Evolutionary conservation across 2,329 filamentous ascomycete species (phyloP).

Genomic region (Blastomyces percursus): DNA sequence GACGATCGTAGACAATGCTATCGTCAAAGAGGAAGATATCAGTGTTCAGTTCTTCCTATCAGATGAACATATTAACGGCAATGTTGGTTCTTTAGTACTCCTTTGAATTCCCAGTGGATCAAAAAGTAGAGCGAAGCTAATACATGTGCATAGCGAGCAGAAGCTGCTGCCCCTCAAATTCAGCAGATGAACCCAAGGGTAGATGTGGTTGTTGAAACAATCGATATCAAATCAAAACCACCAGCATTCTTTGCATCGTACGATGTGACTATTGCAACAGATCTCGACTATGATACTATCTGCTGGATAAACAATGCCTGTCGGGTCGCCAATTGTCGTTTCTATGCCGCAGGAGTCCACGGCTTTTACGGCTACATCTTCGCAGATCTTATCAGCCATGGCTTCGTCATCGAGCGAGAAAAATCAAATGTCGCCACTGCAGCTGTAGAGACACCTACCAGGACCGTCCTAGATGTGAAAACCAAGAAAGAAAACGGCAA

Average conservation of each 20-base stretch:
- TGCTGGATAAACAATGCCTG: constrained; percentile 77
- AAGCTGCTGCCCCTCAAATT: constrained; percentile 66
- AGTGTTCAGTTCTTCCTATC: constrained; percentile 74
- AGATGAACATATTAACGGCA: constrained; percentile 61
- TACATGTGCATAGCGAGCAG: constrained; percentile 50
- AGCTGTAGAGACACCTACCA: constrained; percentile 64
- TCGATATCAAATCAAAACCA: constrained; percentile 55
- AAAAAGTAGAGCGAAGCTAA: background rate
- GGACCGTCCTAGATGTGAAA: constrained; percentile 60
- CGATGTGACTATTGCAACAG: constrained; percentile 81
- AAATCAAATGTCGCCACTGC: constrained; percentile 58
- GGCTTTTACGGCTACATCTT: constrained; percentile 95
- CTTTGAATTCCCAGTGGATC: background rate
- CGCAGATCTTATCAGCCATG: constrained; percentile 79
- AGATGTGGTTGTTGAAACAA: constrained; percentile 57
- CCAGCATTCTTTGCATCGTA: constrained; percentile 67
- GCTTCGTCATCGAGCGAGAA: constrained; percentile 78
- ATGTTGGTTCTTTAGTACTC: constrained; percentile 36
- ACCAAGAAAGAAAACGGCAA: constrained; percentile 61
- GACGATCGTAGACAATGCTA: constrained; percentile 71
- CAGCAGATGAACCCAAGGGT: constrained; percentile 86
- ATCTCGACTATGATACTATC: constrained; percentile 64
- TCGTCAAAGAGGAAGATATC: constrained; percentile 67
- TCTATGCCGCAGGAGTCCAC: constrained; percentile 80
- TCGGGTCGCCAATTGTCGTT: constrained; percentile 63